phyloP scores from a whole-genome alignment of 768 basidiomycete genomes.

The Paxillus ammoniavirescens region DNA sequence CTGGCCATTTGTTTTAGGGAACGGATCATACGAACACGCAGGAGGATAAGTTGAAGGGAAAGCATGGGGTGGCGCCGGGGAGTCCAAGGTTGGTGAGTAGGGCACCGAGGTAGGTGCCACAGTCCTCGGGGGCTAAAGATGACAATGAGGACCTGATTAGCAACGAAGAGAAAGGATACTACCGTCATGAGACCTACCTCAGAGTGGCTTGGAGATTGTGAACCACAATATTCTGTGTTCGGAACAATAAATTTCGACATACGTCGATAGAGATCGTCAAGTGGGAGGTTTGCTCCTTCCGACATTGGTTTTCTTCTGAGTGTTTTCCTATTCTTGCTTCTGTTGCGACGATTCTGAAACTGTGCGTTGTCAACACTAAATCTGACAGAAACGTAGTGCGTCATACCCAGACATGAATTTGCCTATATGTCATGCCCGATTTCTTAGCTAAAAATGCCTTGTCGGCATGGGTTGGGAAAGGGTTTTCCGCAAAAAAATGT shows the following conservation, averaged over 20 bases:
- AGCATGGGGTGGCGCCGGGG: conserved; percentile 18
- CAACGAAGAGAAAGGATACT: no score
- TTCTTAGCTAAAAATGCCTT: conserved; percentile 40
- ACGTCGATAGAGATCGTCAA: no score
- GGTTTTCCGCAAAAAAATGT: conserved; percentile 46
- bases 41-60: conserved; percentile 22
- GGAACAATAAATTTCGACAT: no score
- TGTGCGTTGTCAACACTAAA: not conserved
- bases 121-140: not conserved
- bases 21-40: conserved; percentile 17
- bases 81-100: conserved; percentile 4
- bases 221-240: no score
- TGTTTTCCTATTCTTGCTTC: not conserved
- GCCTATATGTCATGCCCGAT: conserved; percentile 40
- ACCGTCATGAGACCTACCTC: no score
- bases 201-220: no score
- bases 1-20: no score
- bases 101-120: no score
- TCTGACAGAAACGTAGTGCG: no score
- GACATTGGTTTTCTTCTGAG: conserved; percentile 1
- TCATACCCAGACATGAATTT: conserved; percentile 56
- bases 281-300: no score
- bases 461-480: conserved; percentile 45
- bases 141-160: not conserved
- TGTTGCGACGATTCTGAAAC: conserved; percentile 17